Percentiles rank a stretch among this genome's conserved stretches.
Conservation (phyloP, 257 asterid species). For the Leptodermis oblonga region DNA sequence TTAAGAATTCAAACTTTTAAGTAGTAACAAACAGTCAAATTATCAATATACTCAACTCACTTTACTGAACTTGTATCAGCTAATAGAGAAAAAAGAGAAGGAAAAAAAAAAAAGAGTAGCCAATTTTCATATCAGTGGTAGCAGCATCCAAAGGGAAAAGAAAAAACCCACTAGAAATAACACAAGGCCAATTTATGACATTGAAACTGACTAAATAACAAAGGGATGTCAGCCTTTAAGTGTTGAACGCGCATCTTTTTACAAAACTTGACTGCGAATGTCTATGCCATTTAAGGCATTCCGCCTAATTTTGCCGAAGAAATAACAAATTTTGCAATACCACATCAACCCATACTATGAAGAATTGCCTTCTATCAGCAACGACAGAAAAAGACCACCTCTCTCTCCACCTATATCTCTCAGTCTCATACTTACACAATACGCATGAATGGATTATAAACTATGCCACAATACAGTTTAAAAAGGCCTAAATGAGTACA, state of each 20-base stretch:
- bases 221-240: neutral
- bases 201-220: neutral
- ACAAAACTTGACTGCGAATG: neutral
- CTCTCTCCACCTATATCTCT: neutral
- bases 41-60: no score
- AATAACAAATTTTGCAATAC: neutral
- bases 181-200: neutral
- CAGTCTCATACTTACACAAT: no score
- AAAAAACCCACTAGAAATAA: neutral
- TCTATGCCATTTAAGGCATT: neutral
- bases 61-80: neutral
- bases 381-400: neutral
- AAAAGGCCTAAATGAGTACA: neutral
- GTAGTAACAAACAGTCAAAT: no score
- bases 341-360: neutral
- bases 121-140: no score
- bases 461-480: neutral
- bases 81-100: neutral
- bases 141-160: neutral
- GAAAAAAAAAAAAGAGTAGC: neutral
- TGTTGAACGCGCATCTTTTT: neutral
- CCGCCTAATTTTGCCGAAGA: neutral
- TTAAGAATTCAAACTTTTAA: no score
- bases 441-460: no score
- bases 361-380: neutral